Percentiles rank a stretch among this genome's conserved stretches.
These are phyloP conservation scores for Candida vaughaniae DNA, from an alignment of 805 yeast genomes.

Conservation along the genomic window DNA sequence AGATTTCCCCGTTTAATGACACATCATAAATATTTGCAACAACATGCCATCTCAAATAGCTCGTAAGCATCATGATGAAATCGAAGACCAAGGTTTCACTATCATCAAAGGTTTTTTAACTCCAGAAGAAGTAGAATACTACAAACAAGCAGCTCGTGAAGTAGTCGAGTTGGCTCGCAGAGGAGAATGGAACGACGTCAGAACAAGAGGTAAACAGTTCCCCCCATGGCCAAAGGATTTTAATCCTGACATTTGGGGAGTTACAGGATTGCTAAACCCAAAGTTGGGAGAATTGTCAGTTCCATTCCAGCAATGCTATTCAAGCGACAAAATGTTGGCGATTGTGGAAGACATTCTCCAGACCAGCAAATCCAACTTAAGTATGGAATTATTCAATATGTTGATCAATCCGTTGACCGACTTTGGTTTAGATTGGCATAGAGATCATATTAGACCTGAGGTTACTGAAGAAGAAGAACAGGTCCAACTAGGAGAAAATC, in stretches of 20 bases:
- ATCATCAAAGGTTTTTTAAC: conserved; percentile 40
- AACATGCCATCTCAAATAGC: conserved; percentile 20
- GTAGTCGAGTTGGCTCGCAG: conserved; percentile 42
- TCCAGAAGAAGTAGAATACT: conserved; percentile 37
- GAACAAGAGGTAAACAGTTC: conserved; percentile 53
- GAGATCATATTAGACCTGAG: conserved; percentile 50
- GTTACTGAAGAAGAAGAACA: conserved; percentile 46
- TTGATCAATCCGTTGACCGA: conserved; percentile 52
- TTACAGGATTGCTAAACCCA: conserved; percentile 48
- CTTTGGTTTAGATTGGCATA: conserved; percentile 54
- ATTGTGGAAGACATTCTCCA: conserved; percentile 46
- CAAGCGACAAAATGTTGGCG: conserved; percentile 36
- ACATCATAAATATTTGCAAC: too few relatives aligned
- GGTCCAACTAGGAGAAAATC: conserved; percentile 33
- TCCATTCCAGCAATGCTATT: conserved; percentile 42
- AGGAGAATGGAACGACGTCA: conserved; percentile 49
- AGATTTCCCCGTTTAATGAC: too few relatives aligned
- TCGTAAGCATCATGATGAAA: conserved; percentile 33
- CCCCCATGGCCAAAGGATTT: conserved; percentile 57
- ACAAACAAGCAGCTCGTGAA: conserved; percentile 34
- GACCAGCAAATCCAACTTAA: conserved; percentile 29
- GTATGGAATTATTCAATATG: conserved; percentile 53
- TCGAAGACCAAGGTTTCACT: conserved; percentile 36
- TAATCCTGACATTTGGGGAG: conserved; percentile 55
- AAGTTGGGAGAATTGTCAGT: conserved; percentile 34